Evolutionary conservation across 768 basidiomycete genomes (phyloP).

Genomic region (Dioszegia aurantiaca): DNA sequence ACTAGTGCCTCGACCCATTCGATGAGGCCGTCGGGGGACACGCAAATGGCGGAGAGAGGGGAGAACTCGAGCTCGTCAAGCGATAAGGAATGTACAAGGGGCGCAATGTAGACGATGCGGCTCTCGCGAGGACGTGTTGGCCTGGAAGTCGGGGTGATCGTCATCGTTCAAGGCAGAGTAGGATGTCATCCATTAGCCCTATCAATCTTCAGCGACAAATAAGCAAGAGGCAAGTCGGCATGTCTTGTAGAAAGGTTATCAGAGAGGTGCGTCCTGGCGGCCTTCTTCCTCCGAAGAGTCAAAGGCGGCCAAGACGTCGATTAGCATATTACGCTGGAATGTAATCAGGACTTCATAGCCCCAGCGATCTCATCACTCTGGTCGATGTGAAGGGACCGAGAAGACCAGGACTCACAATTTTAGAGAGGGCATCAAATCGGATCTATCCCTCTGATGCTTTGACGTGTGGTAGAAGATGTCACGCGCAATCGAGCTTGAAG

Average conservation of each 20-base stretch:
- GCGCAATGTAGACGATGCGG: slow-evolving; percentile 27
- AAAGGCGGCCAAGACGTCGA: slow-evolving; percentile 5
- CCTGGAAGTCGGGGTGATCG: too few relatives aligned
- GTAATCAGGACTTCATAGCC: slow-evolving; percentile 21
- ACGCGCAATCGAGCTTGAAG: too few relatives aligned
- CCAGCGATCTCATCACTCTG: slow-evolving; percentile 31
- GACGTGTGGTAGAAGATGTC: too few relatives aligned
- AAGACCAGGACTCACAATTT: too few relatives aligned
- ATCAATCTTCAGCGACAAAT: too few relatives aligned
- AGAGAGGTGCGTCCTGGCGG: background rate
- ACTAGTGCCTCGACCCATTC: slow-evolving; percentile 63
- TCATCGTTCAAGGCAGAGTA: too few relatives aligned
- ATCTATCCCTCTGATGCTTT: too few relatives aligned
- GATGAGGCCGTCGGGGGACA: slow-evolving; percentile 61
- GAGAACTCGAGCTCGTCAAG: slow-evolving; percentile 48
- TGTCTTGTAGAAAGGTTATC: background rate
- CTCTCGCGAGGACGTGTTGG: too few relatives aligned
- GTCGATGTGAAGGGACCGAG: too few relatives aligned
- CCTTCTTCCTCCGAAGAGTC: background rate
- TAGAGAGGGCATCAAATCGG: too few relatives aligned
- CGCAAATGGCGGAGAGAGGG: slow-evolving; percentile 60
- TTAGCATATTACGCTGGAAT: slow-evolving; percentile 26
- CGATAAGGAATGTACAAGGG: slow-evolving; percentile 41
- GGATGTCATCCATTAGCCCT: too few relatives aligned
- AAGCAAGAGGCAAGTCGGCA: background rate